Percentiles rank a stretch among this genome's conserved stretches.
Evolutionary conservation across 2,329 filamentous ascomycete genomes (phyloP).

Genomic region (Epichloe scottii): DNA sequence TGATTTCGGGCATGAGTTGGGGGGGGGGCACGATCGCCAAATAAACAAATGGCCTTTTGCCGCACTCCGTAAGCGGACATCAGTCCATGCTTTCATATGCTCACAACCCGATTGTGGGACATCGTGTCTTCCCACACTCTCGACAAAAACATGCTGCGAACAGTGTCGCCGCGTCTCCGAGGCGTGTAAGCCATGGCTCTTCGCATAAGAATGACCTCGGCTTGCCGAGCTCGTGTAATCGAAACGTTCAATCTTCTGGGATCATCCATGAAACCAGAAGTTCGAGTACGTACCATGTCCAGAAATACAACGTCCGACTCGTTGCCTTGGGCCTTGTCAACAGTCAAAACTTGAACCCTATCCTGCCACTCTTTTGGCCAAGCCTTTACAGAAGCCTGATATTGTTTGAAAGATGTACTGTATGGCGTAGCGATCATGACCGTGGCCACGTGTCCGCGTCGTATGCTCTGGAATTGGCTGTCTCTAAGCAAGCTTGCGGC

Average conservation of each 20-base stretch:
- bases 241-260: constrained; percentile 32
- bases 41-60: background rate
- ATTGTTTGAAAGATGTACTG: constrained; percentile 23
- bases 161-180: constrained; percentile 4
- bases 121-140: constrained; percentile 21
- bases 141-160: constrained; percentile 12
- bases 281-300: constrained; percentile 30
- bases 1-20: too few relatives aligned
- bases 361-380: constrained; percentile 16
- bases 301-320: constrained; percentile 36
- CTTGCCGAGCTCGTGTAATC: constrained; percentile 30
- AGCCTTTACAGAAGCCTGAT: constrained; percentile 16
- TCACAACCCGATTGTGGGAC: constrained; percentile 1
- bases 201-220: constrained; percentile 34
- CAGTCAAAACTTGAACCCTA: constrained; percentile 28
- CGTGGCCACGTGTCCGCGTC: constrained; percentile 16
- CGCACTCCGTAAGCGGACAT: background rate
- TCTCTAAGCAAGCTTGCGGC: constrained; percentile 15
- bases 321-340: constrained; percentile 33
- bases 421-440: constrained; percentile 35
- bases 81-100: background rate
- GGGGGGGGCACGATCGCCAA: too few relatives aligned
- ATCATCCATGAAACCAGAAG: constrained; percentile 30
- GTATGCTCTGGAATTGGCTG: constrained; percentile 9
- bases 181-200: constrained; percentile 18